Evolutionary conservation across 2,329 filamentous ascomycete species (phyloP).

Genomic region (Xylaria sp.): DNA sequence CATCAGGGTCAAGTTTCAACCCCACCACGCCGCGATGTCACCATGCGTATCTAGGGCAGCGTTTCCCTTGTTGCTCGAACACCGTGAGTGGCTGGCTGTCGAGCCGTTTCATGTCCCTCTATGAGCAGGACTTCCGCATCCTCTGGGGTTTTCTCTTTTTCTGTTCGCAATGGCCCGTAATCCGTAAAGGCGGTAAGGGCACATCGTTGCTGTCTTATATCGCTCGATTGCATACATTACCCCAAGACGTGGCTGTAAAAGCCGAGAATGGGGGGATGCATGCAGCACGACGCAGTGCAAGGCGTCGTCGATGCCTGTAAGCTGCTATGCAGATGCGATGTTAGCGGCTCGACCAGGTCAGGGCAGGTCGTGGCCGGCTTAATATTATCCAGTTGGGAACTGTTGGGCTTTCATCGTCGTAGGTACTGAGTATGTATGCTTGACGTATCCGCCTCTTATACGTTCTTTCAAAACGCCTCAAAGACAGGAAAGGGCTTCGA

Average conservation of each 20-base stretch:
- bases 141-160: constrained; percentile 4
- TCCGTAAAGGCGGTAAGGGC: constrained; percentile 24
- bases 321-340: constrained; percentile 14
- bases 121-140: constrained; percentile 15
- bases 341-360: constrained; percentile 14
- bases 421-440: neutral
- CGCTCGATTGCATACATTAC: constrained; percentile 3
- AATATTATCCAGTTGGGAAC: constrained; percentile 6
- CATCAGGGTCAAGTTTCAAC: constrained; percentile 14
- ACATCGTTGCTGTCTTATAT: constrained; percentile 18
- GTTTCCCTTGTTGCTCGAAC: neutral
- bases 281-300: constrained; percentile 17
- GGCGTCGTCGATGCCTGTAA: constrained; percentile 13
- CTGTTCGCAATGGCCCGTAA: constrained; percentile 8
- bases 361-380: constrained; percentile 11
- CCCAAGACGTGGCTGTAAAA: constrained; percentile 25
- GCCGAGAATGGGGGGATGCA: constrained; percentile 20
- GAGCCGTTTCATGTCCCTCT: constrained; percentile 16
- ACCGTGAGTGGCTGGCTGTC: constrained; percentile 11
- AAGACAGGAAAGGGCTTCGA: neutral
- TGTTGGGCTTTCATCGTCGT: constrained; percentile 2
- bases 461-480: constrained; percentile 4
- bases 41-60: constrained; percentile 17
- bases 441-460: constrained; percentile 7
- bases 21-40: constrained; percentile 28